phyloP scores from a whole-genome alignment of 2,329 filamentous ascomycete genomes.

The Periconia macrospinosa region DNA sequence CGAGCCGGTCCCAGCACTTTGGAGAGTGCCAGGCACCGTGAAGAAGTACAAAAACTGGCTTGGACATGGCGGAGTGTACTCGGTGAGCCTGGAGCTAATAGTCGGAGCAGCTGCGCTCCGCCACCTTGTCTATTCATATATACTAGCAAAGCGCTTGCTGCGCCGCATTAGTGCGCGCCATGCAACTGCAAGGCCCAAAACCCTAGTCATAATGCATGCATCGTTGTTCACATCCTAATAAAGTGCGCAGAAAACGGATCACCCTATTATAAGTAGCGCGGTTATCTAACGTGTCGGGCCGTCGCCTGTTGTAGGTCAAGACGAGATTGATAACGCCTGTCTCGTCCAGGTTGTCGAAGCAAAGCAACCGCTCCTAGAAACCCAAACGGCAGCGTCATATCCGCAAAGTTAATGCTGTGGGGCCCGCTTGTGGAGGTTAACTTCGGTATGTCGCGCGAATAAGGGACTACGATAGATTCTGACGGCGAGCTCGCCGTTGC shows the following conservation, averaged over 20 bases:
- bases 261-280: background rate
- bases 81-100: background rate
- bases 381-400: too few relatives aligned
- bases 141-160: background rate
- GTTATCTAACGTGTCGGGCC: background rate
- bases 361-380: too few relatives aligned
- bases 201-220: background rate
- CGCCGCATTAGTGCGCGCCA: background rate
- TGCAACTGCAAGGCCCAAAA: background rate
- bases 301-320: too few relatives aligned
- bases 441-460: too few relatives aligned
- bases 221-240: background rate
- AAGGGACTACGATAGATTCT: too few relatives aligned
- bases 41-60: constrained; percentile 13
- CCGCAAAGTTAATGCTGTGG: too few relatives aligned
- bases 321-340: too few relatives aligned
- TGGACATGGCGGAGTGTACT: constrained; percentile 6
- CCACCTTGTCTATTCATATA: background rate
- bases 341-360: too few relatives aligned
- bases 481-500: too few relatives aligned
- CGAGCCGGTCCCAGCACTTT: constrained; percentile 4
- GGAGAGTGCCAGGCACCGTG: constrained; percentile 15
- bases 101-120: background rate
- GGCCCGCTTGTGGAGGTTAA: background rate
- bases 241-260: background rate